These are phyloP conservation scores for Lyophyllum atratum DNA, from an alignment of 768 basidiomycete species.

Conservation along the genomic window DNA sequence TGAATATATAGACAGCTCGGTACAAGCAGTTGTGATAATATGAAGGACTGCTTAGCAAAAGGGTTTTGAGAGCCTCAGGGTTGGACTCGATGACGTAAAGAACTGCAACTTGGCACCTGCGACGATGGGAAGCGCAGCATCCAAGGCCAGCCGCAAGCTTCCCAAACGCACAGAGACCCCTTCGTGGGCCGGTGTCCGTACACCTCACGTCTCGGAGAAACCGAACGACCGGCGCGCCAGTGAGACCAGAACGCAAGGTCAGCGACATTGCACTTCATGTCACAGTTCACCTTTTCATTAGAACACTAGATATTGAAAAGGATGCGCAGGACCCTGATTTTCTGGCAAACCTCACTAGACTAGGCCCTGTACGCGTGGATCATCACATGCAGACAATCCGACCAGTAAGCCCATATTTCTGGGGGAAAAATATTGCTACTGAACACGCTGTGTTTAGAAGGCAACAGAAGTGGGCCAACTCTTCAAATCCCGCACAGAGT, in stretches of 20 bases:
- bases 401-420: slow-evolving; percentile 35
- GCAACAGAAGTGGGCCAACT: slow-evolving; percentile 38
- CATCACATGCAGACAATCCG: slow-evolving; percentile 56
- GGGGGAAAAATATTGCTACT: slow-evolving; percentile 4
- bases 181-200: slow-evolving; percentile 50
- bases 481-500: slow-evolving; percentile 53
- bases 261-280: slow-evolving; percentile 1
- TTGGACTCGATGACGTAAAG: slow-evolving; percentile 27
- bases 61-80: too few relatives aligned
- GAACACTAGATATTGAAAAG: slow-evolving; percentile 50
- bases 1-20: slow-evolving; percentile 25
- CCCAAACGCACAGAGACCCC: slow-evolving; percentile 48
- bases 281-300: neutral
- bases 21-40: neutral
- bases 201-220: slow-evolving; percentile 27
- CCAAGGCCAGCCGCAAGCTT: slow-evolving; percentile 59
- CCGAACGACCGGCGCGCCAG: slow-evolving; percentile 37
- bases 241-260: slow-evolving; percentile 55
- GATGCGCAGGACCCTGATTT: slow-evolving; percentile 78
- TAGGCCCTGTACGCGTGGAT: slow-evolving; percentile 74
- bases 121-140: slow-evolving; percentile 62
- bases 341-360: slow-evolving; percentile 57
- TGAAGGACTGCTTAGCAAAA: too few relatives aligned
- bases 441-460: slow-evolving; percentile 16
- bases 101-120: neutral